These are phyloP conservation scores for Beauveria bassiana DNA, from an alignment of 2,329 filamentous ascomycete genomes.

Conservation along the genomic window DNA sequence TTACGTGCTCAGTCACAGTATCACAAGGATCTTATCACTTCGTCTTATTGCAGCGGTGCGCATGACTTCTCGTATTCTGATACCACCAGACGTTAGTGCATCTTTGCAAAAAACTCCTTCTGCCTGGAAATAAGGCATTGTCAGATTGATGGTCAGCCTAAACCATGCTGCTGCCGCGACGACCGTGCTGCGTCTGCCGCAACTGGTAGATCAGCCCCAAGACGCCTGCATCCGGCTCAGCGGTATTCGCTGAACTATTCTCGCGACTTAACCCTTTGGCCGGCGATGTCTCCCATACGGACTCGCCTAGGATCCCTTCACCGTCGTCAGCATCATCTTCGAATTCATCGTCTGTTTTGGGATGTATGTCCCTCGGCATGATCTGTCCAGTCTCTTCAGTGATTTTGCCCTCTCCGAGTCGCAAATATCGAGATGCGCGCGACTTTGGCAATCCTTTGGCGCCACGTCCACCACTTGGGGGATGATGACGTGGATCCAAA, in stretches of 20 bases:
- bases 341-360: slow-evolving; percentile 50
- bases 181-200: slow-evolving; percentile 47
- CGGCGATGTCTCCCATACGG: slow-evolving; percentile 52
- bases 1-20: neutral
- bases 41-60: neutral
- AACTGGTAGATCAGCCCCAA: slow-evolving; percentile 52
- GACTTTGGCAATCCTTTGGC: slow-evolving; percentile 39
- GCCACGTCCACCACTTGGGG: slow-evolving; percentile 39
- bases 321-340: slow-evolving; percentile 43
- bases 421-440: slow-evolving; percentile 36
- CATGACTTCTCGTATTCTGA: neutral
- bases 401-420: slow-evolving; percentile 41
- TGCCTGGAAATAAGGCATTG: neutral
- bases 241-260: slow-evolving; percentile 38
- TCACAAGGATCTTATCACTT: neutral
- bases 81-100: neutral
- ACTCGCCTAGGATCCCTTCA: slow-evolving; percentile 44
- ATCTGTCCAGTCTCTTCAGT: slow-evolving; percentile 50
- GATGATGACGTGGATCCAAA: slow-evolving; percentile 69
- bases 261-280: slow-evolving; percentile 43
- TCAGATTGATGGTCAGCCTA: slow-evolving; percentile 3
- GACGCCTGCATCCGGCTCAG: slow-evolving; percentile 45
- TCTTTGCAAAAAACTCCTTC: neutral
- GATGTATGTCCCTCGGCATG: slow-evolving; percentile 35
- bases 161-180: slow-evolving; percentile 34